Conservation (phyloP, 331 rosid genomes). For the Erythrophleum ivorense region DNA sequence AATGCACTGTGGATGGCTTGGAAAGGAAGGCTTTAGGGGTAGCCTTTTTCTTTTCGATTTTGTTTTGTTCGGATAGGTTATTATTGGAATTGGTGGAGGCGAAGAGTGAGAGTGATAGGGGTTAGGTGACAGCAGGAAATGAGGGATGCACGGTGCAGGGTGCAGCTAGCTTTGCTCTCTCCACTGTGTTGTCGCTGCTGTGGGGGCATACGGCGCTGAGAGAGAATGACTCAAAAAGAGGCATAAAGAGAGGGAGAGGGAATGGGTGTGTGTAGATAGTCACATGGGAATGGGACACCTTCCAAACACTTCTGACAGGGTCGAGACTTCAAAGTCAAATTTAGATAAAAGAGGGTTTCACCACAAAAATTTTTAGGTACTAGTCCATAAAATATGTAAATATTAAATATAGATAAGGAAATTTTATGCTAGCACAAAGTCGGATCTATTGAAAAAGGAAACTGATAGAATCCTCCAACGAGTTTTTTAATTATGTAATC, state of each 20-base stretch:
- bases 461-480: no score
- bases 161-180: background rate
- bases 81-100: slow-evolving; percentile 9
- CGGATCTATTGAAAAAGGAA: no score
- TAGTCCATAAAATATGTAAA: no score
- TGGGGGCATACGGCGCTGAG: slow-evolving; percentile 47
- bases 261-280: no score
- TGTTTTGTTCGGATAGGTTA: background rate
- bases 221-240: background rate
- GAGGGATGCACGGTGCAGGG: background rate
- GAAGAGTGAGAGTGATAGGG: background rate
- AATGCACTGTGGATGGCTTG: slow-evolving; percentile 24
- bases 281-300: no score
- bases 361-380: no score
- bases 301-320: no score
- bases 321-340: background rate
- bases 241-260: no score
- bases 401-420: no score
- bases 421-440: no score
- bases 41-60: background rate
- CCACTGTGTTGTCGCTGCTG: slow-evolving; percentile 39
- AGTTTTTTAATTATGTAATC: no score
- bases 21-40: slow-evolving; percentile 25
- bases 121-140: background rate
- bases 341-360: no score